A percentile compares a stretch with the other conserved stretches of the same genome.
phyloP scores from a whole-genome alignment of 805 yeast genomes.

The Wickerhamiella galacta region DNA sequence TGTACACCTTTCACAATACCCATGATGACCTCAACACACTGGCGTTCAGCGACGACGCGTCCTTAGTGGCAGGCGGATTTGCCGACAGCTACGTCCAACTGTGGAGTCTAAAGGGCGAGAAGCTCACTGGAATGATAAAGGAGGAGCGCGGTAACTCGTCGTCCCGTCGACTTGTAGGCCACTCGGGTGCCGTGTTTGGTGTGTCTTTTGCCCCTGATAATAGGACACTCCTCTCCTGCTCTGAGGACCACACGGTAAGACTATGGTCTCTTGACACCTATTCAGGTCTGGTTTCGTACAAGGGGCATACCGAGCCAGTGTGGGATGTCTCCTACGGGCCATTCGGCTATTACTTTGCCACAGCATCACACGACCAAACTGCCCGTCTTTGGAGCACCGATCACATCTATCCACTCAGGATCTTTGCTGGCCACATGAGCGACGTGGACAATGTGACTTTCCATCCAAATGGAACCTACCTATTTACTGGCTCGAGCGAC shows the following conservation, averaged over 20 bases:
- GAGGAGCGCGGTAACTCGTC: constrained; percentile 17
- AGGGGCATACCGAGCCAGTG: constrained; percentile 90
- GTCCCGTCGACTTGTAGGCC: constrained; percentile 57
- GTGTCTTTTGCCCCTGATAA: constrained; percentile 82
- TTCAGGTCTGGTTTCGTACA: constrained; percentile 79
- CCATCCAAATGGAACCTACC: constrained; percentile 91
- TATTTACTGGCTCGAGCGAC: constrained; percentile 90
- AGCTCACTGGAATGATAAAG: constrained; percentile 31
- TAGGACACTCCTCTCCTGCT: constrained; percentile 57
- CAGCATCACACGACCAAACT: constrained; percentile 94
- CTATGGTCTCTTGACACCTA: constrained; percentile 90
- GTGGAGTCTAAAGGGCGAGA: constrained; percentile 89
- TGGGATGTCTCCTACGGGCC: constrained; percentile 97
- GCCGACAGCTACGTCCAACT: constrained; percentile 79
- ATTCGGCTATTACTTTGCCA: constrained; percentile 93
- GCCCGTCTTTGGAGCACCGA: constrained; percentile 97
- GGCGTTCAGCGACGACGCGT: constrained; percentile 74
- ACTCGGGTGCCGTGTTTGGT: constrained; percentile 87
- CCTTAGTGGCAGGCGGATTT: constrained; percentile 84
- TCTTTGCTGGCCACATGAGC: constrained; percentile 92
- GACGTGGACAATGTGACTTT: constrained; percentile 91
- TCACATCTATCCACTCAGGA: constrained; percentile 87
- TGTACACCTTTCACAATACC: constrained; percentile 96
- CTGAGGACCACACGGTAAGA: constrained; percentile 85
- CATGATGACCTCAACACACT: constrained; percentile 74